These are phyloP conservation scores for Paralagenidium karlingii DNA, from an alignment of 352 stramenopile genomes.

Conservation along the genomic window DNA sequence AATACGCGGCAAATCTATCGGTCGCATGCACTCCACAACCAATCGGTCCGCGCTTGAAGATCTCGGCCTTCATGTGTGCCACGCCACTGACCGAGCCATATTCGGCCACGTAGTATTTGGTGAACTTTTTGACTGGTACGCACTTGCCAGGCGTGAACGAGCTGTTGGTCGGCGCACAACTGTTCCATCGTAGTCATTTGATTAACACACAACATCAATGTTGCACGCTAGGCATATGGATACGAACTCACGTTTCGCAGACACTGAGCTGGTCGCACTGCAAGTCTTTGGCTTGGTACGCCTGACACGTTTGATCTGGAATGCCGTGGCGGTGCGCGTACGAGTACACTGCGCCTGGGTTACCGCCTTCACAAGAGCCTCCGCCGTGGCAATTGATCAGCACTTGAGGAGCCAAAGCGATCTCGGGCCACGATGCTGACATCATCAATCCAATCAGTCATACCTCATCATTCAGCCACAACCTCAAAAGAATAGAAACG, in stretches of 20 bases:
- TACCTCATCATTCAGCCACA: slow-evolving; percentile 1
- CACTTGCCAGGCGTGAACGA: slow-evolving; percentile 78
- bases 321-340: slow-evolving; percentile 83
- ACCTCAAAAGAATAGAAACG: background rate
- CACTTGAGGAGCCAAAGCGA: slow-evolving; percentile 63
- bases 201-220: background rate
- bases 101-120: slow-evolving; percentile 84
- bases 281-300: slow-evolving; percentile 82
- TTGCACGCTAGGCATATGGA: background rate
- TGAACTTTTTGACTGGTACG: slow-evolving; percentile 75
- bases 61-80: slow-evolving; percentile 86
- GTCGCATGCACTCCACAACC: slow-evolving; percentile 82
- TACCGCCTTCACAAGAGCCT: slow-evolving; percentile 65
- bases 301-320: slow-evolving; percentile 87
- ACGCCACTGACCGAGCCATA: slow-evolving; percentile 79
- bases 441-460: background rate
- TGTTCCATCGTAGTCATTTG: slow-evolving; percentile 10
- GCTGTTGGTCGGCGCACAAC: slow-evolving; percentile 78
- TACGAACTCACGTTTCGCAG: slow-evolving; percentile 62
- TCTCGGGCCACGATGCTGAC: slow-evolving; percentile 64
- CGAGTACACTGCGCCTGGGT: slow-evolving; percentile 73
- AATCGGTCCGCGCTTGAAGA: slow-evolving; percentile 85
- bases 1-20: slow-evolving; percentile 71
- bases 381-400: slow-evolving; percentile 79
- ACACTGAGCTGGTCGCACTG: slow-evolving; percentile 60